These are phyloP conservation scores for Ganoderma meredithae DNA, from an alignment of 1,284 basidiomycete species.

Conservation along the genomic window DNA sequence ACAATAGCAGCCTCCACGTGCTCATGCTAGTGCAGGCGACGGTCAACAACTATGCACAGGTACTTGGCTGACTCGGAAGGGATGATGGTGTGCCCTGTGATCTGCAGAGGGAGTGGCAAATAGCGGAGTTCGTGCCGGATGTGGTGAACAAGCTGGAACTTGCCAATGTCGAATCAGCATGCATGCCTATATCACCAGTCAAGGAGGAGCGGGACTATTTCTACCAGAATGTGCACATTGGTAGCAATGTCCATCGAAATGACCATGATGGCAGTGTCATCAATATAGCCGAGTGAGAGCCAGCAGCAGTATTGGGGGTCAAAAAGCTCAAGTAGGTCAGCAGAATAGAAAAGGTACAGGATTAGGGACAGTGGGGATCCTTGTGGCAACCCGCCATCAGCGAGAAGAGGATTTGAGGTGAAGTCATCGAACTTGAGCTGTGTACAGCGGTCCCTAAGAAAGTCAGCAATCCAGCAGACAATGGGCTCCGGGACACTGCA, in stretches of 20 bases:
- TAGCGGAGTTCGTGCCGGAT: background rate
- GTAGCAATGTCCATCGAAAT: background rate
- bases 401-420: slow-evolving; percentile 9
- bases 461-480: slow-evolving; percentile 32
- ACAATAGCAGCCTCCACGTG: slow-evolving; percentile 11
- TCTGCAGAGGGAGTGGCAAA: slow-evolving; percentile 1
- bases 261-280: background rate
- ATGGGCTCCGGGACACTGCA: slow-evolving; percentile 38
- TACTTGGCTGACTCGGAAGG: slow-evolving; percentile 7
- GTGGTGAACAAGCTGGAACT: slow-evolving; percentile 13
- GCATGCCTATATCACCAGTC: slow-evolving; percentile 17
- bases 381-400: slow-evolving; percentile 15
- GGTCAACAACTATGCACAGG: background rate
- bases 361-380: slow-evolving; percentile 16
- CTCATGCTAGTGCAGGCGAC: slow-evolving; percentile 15
- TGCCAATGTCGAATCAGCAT: slow-evolving; percentile 13
- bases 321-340: slow-evolving; percentile 17
- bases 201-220: background rate
- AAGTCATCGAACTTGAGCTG: slow-evolving; percentile 26
- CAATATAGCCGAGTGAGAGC: slow-evolving; percentile 1
- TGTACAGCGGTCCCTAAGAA: slow-evolving; percentile 15
- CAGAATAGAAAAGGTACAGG: slow-evolving; percentile 16
- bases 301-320: slow-evolving; percentile 7
- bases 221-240: slow-evolving; percentile 8
- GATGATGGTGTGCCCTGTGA: background rate